A percentile compares a stretch with the other conserved stretches of the same genome.
Evolutionary conservation across 148 eudicot species (phyloP).

Genomic region (Rhododendron ferrugineum): DNA sequence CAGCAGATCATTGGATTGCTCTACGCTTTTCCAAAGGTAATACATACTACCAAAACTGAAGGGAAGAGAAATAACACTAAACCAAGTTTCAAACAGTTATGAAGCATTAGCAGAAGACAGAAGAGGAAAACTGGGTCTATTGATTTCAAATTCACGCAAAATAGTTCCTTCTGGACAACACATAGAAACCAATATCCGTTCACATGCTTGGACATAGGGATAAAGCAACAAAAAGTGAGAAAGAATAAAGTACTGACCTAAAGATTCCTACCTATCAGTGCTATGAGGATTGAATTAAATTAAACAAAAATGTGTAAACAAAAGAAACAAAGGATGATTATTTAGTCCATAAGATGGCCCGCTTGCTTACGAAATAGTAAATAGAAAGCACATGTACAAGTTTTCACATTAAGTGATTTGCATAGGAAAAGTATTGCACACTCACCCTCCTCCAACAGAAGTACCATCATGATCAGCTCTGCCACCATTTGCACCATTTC

Average conservation of each 20-base stretch:
- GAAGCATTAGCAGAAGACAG: neutral
- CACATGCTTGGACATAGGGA: neutral
- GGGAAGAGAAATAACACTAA: neutral
- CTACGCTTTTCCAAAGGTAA: neutral
- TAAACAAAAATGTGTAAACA: neutral
- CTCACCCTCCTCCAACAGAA: conserved; percentile 56
- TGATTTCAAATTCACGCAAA: neutral
- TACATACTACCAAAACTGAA: neutral
- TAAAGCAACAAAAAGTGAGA: neutral
- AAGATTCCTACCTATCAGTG: neutral
- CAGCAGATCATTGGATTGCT: neutral
- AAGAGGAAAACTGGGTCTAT: neutral
- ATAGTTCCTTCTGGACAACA: neutral
- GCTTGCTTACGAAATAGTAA: neutral
- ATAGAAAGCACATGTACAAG: neutral
- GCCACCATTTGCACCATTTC: conserved; percentile 37
- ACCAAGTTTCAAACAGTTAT: neutral
- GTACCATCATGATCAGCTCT: conserved; percentile 27
- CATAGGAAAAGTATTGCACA: neutral
- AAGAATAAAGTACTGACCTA: neutral
- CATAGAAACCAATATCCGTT: neutral
- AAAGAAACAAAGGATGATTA: neutral
- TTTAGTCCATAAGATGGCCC: neutral
- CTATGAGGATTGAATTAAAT: neutral
- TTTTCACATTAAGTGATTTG: neutral